Evolutionary conservation across 352 stramenopile genomes (phyloP), one percentile per base, ranked within the genome.

Genomic region (Phytophthora litchii): DNA sequence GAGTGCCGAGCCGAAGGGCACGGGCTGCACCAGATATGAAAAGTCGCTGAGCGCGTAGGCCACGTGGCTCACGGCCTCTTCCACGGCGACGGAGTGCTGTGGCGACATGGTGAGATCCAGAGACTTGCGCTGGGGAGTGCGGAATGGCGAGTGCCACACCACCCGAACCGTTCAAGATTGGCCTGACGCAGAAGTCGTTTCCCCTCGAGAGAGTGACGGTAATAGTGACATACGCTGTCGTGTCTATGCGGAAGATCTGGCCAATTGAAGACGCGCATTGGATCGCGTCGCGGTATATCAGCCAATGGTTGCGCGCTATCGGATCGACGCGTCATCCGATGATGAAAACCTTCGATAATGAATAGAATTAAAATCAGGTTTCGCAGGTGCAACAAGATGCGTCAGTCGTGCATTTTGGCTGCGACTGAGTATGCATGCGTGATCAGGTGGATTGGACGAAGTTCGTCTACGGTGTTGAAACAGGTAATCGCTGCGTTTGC

Each of bases 61-160:
- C 41, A 91, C 77, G 63, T 91, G 81, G 74, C 80, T 90, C 72
- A 90, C 80, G 70, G 76, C 80, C 68, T 90, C 74, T 59, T 90
- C 80, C 54, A 90, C 80, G 36, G 78, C 78, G 34, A 70, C 49
- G 25, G 20, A 16, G 47, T 60, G 45, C 45, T 59, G 68, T 60
- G 68, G 57, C 19, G 70, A 46, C 38, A 62, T 76, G 44, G 17
- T 45, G 25, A 40, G 27, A 52, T 34, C 43, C 37, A 47, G 25
- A 36, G 25, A 58, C 51, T 32, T 64, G 52, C 60, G 60, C 54
- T 54, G 42, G 38, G 12, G 60, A 27, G 36, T 44, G 60, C 60
- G 54, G 60, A 69, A 69, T 70, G 54, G 19, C 44, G 47, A 70
- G 44, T 70, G 59, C 14, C 2, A n/a, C 47, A 69, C 60, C 60